Evolutionary conservation across 2,329 filamentous ascomycete species (phyloP), one percentile per base, ranked within the genome.

Genomic region (Metarhizium rileyi): DNA sequence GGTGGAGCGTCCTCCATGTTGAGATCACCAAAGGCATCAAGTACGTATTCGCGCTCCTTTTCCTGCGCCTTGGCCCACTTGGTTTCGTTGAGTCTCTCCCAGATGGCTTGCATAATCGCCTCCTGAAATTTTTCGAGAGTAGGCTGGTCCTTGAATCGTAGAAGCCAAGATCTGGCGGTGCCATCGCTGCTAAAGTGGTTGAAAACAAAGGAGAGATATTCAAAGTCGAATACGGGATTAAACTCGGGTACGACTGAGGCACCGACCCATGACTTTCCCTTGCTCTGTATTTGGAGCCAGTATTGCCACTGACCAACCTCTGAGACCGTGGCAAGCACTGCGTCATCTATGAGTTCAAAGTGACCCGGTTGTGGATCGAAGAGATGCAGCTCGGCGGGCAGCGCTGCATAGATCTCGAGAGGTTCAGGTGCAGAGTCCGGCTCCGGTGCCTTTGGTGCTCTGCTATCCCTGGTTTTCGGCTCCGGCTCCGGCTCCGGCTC

Each of bases 171-270:
- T 66, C 90, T 94, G 4, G 93, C 91, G 2, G 86, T 87, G 2
- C 90, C 89, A 66, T 96, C 88, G 33, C 84, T 78, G 14, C 86
- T 80, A 65, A 95, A 97, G 64, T 96, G 90, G 62, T 98, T 98
- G 77, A 98, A 98, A 61, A 98, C 96, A 65, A 97, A 97, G 0
- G 91, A 97, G n/a, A 95, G 76, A 60, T 91, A 97, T 66, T 98
- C 93, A 57, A 96, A 97, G 70, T 97, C 97, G 74, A 97, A 98
- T 20, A 98, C 90, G 0, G 93, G 93, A 60, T 97, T 97, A 67
- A 97, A 89, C 58, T 98, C 93, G 6, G 88, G 85, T 27, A 90
- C 75, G 27, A 98, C 81, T 2, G 85, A 78, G 56, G 95, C 87
- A 22, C 90, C 90, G 2, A 98, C 74, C 88, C 90, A 96, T 48